A percentile compares a stretch with the other conserved stretches of the same genome.
Conservation (phyloP, 192 early-diverging fungal genomes). For the Pilaira anomala region DNA sequence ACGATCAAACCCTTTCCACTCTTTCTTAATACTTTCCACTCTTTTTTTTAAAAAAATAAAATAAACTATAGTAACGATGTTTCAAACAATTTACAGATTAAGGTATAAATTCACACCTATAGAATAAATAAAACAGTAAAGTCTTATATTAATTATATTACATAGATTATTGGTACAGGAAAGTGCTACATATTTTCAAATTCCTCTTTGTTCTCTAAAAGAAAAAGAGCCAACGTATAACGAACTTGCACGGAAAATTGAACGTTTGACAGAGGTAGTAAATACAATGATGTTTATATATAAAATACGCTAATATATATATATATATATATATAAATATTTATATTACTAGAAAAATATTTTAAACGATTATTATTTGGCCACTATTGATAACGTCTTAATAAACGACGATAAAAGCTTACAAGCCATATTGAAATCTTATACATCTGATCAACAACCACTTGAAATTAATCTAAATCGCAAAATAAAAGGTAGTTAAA, state of each 20-base stretch:
- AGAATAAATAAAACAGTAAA: not conserved
- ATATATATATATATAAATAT: not conserved
- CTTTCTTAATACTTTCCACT: not conserved
- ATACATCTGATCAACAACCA: not conserved
- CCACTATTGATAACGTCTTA: not conserved
- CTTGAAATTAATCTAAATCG: conserved; percentile 1
- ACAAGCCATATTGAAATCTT: not conserved
- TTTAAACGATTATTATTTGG: conserved; percentile 3
- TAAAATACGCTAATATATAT: not conserved
- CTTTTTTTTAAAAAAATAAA: not conserved
- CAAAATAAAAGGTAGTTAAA: not conserved
- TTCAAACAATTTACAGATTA: conserved; percentile 4
- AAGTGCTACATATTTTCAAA: not conserved
- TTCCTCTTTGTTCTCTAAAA: not conserved
- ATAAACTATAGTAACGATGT: not conserved
- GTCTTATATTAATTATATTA: too few relatives aligned
- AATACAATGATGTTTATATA: not conserved
- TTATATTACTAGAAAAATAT: not conserved
- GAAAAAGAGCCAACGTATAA: conserved; percentile 1
- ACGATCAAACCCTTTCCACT: not conserved
- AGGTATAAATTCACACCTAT: not conserved
- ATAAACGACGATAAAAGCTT: conserved; percentile 7
- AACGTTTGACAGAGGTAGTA: not conserved
- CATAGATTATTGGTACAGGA: conserved; percentile 8
- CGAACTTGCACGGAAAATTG: not conserved